Conservation (phyloP, 495 filamentous ascomycete genomes). For the Aspergillus sclerotioniger region DNA sequence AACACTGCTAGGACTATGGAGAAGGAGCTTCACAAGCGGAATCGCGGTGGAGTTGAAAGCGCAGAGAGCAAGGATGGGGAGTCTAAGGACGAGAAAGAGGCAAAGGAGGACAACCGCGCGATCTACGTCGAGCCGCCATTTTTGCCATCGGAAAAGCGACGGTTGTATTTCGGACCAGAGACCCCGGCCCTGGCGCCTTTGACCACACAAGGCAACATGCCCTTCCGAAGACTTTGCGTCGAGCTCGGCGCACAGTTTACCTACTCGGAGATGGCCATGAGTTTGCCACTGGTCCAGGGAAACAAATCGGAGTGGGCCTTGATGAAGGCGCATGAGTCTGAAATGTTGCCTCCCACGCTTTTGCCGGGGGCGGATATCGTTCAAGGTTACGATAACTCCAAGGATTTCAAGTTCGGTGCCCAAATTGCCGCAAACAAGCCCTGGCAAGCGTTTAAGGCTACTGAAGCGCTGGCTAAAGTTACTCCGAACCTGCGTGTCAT, state of each 20-base stretch:
- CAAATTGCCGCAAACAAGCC: constrained; percentile 90
- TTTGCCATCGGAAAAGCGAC: constrained; percentile 86
- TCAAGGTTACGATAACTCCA: constrained; percentile 73
- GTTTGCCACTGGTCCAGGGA: constrained; percentile 86
- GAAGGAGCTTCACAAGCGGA: constrained; percentile 40
- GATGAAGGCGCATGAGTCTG: constrained; percentile 82
- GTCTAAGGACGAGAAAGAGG: constrained; percentile 46
- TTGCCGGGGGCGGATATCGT: constrained; percentile 51
- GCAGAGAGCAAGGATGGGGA: constrained; percentile 32
- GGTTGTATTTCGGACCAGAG: constrained; percentile 87
- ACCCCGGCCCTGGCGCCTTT: constrained; percentile 87
- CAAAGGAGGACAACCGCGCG: constrained; percentile 76
- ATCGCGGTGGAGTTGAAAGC: constrained; percentile 17
- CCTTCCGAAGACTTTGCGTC: constrained; percentile 89
- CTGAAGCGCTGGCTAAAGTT: constrained; percentile 72
- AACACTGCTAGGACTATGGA: constrained; percentile 55
- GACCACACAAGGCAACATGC: constrained; percentile 95
- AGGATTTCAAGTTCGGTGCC: constrained; percentile 82
- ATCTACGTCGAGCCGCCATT: constrained; percentile 80
- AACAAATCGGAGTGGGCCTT: constrained; percentile 91
- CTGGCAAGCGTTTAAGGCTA: constrained; percentile 80
- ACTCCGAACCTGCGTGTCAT: constrained; percentile 82
- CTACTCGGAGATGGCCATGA: constrained; percentile 98
- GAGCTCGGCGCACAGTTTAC: constrained; percentile 88
- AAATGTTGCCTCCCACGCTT: constrained; percentile 62